Conservation (phyloP, 768 basidiomycete species). For the Thelephora ganbajun region DNA sequence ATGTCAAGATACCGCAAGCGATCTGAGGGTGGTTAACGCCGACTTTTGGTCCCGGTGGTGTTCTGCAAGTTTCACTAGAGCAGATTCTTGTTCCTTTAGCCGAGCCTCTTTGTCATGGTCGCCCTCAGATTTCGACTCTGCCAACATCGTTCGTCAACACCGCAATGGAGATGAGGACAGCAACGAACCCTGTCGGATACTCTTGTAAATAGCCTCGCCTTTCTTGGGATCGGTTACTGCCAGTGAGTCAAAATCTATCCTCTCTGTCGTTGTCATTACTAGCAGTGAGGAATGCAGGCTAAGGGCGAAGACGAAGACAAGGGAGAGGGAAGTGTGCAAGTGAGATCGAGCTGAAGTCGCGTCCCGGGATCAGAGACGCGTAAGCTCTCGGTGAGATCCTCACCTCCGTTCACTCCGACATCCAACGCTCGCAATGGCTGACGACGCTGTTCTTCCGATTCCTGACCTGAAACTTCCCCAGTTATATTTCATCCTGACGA, state of each 20-base stretch:
- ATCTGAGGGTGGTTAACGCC: not conserved
- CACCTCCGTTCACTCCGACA: slow-evolving; percentile 1
- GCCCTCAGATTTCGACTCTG: not conserved
- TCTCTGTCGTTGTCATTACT: slow-evolving; percentile 12
- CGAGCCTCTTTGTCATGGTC: slow-evolving; percentile 35
- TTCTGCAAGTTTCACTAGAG: slow-evolving; percentile 75
- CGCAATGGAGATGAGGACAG: not conserved
- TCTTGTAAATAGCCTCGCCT: slow-evolving; percentile 64
- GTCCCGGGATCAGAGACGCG: slow-evolving; percentile 12
- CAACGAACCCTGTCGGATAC: slow-evolving; percentile 36
- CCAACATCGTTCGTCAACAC: not conserved
- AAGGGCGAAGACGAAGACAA: not conserved
- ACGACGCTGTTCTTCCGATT: slow-evolving; percentile 73
- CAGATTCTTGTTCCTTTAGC: slow-evolving; percentile 71
- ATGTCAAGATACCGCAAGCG: not conserved
- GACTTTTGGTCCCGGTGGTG: slow-evolving; percentile 80
- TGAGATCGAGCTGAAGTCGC: slow-evolving; percentile 10
- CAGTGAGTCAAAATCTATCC: slow-evolving; percentile 40
- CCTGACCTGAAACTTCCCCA: slow-evolving; percentile 80
- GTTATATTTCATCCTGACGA: slow-evolving; percentile 60
- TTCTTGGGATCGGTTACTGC: slow-evolving; percentile 35
- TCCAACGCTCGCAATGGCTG: slow-evolving; percentile 44
- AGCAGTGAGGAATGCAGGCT: not conserved
- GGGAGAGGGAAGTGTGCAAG: too few relatives aligned
- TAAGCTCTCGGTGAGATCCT: not conserved